Evolutionary conservation across 352 stramenopile species (phyloP), one percentile per base, ranked within the genome.

Genomic region (Phytophthora constricta): DNA sequence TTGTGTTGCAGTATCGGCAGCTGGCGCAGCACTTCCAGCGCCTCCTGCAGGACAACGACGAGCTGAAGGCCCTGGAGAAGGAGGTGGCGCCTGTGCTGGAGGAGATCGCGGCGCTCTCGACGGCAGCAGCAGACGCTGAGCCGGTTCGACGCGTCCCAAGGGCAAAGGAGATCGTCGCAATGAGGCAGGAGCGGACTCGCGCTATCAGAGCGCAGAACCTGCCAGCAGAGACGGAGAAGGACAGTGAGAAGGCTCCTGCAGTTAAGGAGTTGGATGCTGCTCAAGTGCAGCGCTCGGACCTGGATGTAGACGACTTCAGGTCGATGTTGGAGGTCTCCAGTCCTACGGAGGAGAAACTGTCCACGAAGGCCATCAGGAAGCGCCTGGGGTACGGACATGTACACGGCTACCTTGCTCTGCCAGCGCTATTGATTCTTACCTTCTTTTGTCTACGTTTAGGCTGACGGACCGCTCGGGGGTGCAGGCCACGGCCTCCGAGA

Each of bases 301-400:
- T 91, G 20, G 76, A 48, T 23, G 72, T 71, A 2, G 68, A 83
- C 25, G 81, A 93, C 34, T 85, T 92, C 23, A 80, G 84, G 31
- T 62, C 76, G 23, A 90, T 92, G 81, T 59, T 91, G 61, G 81
- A 87, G 26, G 49, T 62, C 2, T 64, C 67, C 28, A 55, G 58
- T 53, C 41, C 56, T 7, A 27, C 53, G 14, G 62, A 86, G 13
- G 75, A 89, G 19, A 84, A 88, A 47, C 73, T 87, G 23, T 85
- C 80, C 22, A 84, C 81, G 9, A 76, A 79, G 11, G 74, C 78
- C 5, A 82, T 93, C 17, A 70, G 85, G 33, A 78, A 84, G 48
- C 72, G 82, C 26, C 71, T 93, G 37, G 85, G 85, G 79, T 85
- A 60, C 17, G 63, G 61, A 19, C 22, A 37, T 48, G 4, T 33